Evolutionary conservation across 2,329 filamentous ascomycete genomes (phyloP).

Genomic region (Pestalotiopsis sp.): DNA sequence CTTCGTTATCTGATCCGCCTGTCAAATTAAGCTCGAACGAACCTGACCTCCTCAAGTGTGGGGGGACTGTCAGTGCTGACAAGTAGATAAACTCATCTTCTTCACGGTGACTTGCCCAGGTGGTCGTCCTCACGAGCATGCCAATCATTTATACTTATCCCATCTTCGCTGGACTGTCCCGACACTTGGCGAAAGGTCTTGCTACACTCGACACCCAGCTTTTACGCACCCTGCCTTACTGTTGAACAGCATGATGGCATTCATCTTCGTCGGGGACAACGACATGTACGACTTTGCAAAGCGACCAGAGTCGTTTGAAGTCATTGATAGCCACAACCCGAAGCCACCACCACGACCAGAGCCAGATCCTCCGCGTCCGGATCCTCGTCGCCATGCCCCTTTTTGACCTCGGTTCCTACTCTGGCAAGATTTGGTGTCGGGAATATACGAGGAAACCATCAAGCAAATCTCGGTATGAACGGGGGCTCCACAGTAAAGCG

Average conservation of each 20-base stretch:
- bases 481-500: background rate
- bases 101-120: background rate
- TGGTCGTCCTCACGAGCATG: background rate
- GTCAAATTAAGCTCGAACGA: slow-evolving; percentile 8
- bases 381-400: slow-evolving; percentile 17
- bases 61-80: background rate
- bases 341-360: slow-evolving; percentile 32
- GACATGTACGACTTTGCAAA: background rate
- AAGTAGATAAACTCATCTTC: slow-evolving; percentile 8
- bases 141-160: background rate
- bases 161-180: background rate
- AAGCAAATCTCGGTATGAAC: background rate
- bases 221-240: background rate
- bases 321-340: slow-evolving; percentile 23
- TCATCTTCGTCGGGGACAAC: too few species aligned
- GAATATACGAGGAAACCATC: slow-evolving; percentile 1
- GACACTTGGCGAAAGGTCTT: background rate
- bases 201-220: background rate
- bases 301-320: background rate
- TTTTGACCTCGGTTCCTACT: background rate
- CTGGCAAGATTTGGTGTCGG: background rate
- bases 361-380: slow-evolving; percentile 31
- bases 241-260: background rate
- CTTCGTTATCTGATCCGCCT: slow-evolving; percentile 4
- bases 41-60: background rate